Conservation (phyloP, 2,329 filamentous ascomycete genomes). For the Ophiosphaerella korrae region DNA sequence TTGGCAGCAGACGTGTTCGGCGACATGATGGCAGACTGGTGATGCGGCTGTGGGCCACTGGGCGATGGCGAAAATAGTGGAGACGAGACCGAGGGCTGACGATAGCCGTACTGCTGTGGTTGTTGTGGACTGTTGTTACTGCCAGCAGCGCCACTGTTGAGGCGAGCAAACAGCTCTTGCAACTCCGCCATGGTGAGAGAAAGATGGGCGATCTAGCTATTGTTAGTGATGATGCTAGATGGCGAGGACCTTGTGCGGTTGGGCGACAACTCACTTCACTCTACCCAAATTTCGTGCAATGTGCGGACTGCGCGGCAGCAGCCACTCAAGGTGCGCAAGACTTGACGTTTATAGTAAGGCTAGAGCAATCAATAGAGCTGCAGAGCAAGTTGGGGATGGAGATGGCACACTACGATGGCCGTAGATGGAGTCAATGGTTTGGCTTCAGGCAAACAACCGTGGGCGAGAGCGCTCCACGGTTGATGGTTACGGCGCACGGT, state of each 20-base stretch:
- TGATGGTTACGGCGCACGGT: background rate
- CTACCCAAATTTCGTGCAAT: conserved; percentile 30
- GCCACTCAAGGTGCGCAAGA: conserved; percentile 12
- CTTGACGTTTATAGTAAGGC: conserved; percentile 6
- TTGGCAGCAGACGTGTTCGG: conserved; percentile 57
- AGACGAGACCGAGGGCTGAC: conserved; percentile 64
- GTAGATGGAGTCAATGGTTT: conserved; percentile 11
- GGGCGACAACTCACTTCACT: conserved; percentile 31
- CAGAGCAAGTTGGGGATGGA: conserved; percentile 12
- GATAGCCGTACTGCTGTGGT: conserved; percentile 37
- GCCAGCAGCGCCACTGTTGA: conserved; percentile 44
- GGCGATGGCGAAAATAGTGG: conserved; percentile 62
- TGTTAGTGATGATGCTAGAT: conserved; percentile 18
- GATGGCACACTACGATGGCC: conserved; percentile 18
- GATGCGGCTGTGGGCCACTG: conserved; percentile 59
- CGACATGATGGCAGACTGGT: conserved; percentile 64
- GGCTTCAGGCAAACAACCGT: background rate
- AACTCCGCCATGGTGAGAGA: conserved; percentile 49
- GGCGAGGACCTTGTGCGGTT: conserved; percentile 13
- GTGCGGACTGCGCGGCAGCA: conserved; percentile 20
- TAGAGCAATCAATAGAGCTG: conserved; percentile 9
- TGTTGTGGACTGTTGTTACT: conserved; percentile 29
- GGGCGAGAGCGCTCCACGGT: conserved; percentile 2
- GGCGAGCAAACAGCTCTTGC: conserved; percentile 51
- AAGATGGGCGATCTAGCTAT: conserved; percentile 23